These are phyloP conservation scores for Saraca asoca DNA, from an alignment of 331 rosid species.

Conservation along the genomic window DNA sequence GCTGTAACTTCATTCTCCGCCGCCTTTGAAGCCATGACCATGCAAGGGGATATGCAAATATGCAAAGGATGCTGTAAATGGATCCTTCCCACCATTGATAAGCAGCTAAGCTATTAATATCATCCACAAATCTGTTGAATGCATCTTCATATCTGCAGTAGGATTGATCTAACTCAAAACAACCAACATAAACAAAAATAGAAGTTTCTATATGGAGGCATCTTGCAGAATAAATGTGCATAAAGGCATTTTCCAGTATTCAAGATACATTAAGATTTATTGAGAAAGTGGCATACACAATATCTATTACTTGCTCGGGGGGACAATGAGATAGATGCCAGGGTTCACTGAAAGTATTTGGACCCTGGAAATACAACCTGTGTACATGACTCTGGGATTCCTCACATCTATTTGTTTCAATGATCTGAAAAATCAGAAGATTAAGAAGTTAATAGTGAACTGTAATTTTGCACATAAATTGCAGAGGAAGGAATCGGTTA, in stretches of 20 bases:
- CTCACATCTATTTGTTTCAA: constrained; percentile 94
- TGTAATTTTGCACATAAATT: constrained; percentile 25
- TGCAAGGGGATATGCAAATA: constrained; percentile 83
- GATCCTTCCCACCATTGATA: constrained; percentile 99
- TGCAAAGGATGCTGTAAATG: constrained; percentile 72
- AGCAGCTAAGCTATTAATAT: constrained; percentile 78
- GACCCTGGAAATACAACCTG: constrained; percentile 93
- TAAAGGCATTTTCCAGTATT: not conserved
- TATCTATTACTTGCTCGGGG: constrained; percentile 90
- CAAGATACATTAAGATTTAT: constrained; percentile 15
- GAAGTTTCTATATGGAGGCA: constrained; percentile 12
- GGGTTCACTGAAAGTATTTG: constrained; percentile 94
- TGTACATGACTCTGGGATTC: constrained; percentile 92
- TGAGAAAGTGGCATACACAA: constrained; percentile 67
- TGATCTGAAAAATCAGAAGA: constrained; percentile 59
- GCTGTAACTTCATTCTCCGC: constrained; percentile 77
- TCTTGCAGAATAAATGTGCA: constrained; percentile 15
- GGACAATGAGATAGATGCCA: constrained; percentile 97
- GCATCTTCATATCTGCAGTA: constrained; percentile 88
- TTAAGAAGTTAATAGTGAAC: constrained; percentile 23
- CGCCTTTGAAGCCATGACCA: constrained; percentile 98
- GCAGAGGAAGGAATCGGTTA: constrained; percentile 26
- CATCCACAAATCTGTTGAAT: constrained; percentile 92
- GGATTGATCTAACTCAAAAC: constrained; percentile 11
- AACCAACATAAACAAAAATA: constrained; percentile 18